Base-by-base conservation (phyloP, 2,329 filamentous ascomycete genomes). In the Cercospora sp. region DNA sequence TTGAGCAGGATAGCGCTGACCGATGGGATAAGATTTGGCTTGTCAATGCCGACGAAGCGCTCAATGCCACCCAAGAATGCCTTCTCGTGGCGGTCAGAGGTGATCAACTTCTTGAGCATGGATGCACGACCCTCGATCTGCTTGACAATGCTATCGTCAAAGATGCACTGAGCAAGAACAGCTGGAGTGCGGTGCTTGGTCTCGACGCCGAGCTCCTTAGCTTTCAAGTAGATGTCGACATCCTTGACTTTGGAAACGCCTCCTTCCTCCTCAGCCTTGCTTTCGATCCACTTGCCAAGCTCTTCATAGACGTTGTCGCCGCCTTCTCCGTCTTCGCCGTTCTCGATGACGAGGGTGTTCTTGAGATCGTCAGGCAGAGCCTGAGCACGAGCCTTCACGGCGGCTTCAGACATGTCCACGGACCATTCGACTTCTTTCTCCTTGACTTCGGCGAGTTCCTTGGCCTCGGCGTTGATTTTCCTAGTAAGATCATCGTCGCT, bases 341-440 rank as follows among this genome's bases (percentile, higher is more conserved):
- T 86, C 76, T 91, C 92, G 66, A 79, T 74, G 51, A 77, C 77
- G 72, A 98, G 89, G 23, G 70, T 75, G 78, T 93, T 91, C 87
- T 97, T 97, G 79, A 99, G 90, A 78, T 98, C 95, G 73, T 90
- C 90, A n/a, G 95, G 93, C 62, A 99, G 91, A 73, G 93, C 90
- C 81, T 94, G 91, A 79, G 94, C 92, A 81, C 95, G 95, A 76
- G 94, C 94, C 83, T 91, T 94, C 84, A 98, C 91, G 73, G 95
- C 95, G 80, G 93, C 93, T 80, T 94, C 93, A 72, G 94, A 97
- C 84, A 96, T 95, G 80, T 99, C 95, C 68, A 98, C 92, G 70
- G 94, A 92, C 95, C 95, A 99, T 73, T 96, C 88, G 70, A 96
- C 90, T 73, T 97, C 92, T 81, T 94, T 92, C 76, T 88, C 86